Conservation (phyloP, 805 yeast genomes). For the Blastobotrys terrestris region DNA sequence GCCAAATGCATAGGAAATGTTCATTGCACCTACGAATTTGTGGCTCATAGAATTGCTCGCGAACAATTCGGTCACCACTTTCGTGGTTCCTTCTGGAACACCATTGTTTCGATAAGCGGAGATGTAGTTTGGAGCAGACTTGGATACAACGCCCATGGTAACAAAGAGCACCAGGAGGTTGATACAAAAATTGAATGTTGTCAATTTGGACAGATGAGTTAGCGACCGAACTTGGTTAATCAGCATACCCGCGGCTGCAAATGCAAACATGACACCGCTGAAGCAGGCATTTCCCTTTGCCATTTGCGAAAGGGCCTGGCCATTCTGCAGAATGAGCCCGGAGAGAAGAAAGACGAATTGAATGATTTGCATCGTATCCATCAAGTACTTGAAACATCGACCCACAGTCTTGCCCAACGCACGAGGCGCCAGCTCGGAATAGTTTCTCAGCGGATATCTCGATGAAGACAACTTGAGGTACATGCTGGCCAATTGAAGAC, state of each 20-base stretch:
- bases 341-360: slow-evolving; percentile 42
- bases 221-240: slow-evolving; percentile 38
- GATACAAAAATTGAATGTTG: slow-evolving; percentile 43
- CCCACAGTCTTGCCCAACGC: slow-evolving; percentile 34
- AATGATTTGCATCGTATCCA: slow-evolving; percentile 36
- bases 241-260: slow-evolving; percentile 40
- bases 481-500: slow-evolving; percentile 33
- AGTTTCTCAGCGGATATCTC: slow-evolving; percentile 39
- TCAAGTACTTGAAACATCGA: slow-evolving; percentile 25
- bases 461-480: slow-evolving; percentile 37
- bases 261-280: slow-evolving; percentile 37
- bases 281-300: slow-evolving; percentile 32
- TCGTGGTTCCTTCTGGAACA: slow-evolving; percentile 15
- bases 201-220: slow-evolving; percentile 36
- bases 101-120: slow-evolving; percentile 15
- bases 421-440: slow-evolving; percentile 40
- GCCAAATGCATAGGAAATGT: slow-evolving; percentile 44
- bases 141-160: slow-evolving; percentile 39
- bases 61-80: slow-evolving; percentile 24
- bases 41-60: slow-evolving; percentile 22
- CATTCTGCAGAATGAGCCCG: slow-evolving; percentile 36
- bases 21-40: slow-evolving; percentile 37
- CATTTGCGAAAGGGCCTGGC: slow-evolving; percentile 39
- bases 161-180: slow-evolving; percentile 39
- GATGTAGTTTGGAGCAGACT: slow-evolving; percentile 31